Conservation (phyloP, 257 asterid species). For the Solanum piurae region DNA sequence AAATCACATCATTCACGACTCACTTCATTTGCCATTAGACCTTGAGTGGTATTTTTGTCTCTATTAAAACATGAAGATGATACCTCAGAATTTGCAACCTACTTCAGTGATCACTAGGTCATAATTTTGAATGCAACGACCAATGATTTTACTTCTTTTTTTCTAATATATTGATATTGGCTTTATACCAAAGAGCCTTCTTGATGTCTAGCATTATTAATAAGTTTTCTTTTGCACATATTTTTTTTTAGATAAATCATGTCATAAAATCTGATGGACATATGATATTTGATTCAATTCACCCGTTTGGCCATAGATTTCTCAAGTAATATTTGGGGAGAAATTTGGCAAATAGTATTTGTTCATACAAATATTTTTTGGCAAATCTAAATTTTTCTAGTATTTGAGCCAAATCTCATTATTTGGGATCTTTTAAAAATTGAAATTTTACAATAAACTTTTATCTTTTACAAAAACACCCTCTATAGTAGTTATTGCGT, state of each 20-base stretch:
- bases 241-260: background rate
- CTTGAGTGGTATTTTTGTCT: background rate
- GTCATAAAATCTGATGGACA: background rate
- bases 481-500: too few relatives aligned
- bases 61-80: background rate
- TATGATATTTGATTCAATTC: background rate
- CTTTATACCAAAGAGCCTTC: background rate
- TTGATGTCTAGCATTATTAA: background rate
- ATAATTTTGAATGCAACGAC: background rate
- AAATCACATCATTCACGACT: background rate
- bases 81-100: background rate
- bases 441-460: too few relatives aligned
- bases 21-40: background rate
- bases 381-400: too few relatives aligned
- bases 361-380: too few relatives aligned
- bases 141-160: background rate
- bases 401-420: too few relatives aligned
- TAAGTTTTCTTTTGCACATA: background rate
- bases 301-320: too few relatives aligned
- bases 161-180: background rate
- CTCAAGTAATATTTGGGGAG: too few relatives aligned
- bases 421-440: too few relatives aligned
- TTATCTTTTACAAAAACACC: too few relatives aligned
- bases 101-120: background rate
- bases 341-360: too few relatives aligned